Percentiles rank a stretch among this genome's conserved stretches.
phyloP scores from a whole-genome alignment of 1,139 yeast genomes.

The Magnusiomyces tetraspermus region DNA sequence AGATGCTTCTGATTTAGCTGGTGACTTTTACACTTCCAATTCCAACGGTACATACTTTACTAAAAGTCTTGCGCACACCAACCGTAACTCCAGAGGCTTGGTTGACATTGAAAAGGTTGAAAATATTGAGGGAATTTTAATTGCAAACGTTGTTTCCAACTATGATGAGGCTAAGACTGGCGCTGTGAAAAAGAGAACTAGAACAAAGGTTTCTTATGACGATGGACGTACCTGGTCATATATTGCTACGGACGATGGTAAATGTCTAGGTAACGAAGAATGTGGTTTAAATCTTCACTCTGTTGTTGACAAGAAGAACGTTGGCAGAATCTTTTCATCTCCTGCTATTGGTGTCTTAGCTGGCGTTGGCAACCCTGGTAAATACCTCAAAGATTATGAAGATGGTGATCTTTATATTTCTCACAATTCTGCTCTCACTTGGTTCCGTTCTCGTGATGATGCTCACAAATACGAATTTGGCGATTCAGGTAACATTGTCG shows the following conservation, averaged over 20 bases:
- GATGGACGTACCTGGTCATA: slow-evolving; percentile 58
- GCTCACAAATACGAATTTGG: slow-evolving; percentile 60
- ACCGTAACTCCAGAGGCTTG: slow-evolving; percentile 35
- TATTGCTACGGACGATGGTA: slow-evolving; percentile 40
- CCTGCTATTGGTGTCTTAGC: slow-evolving; percentile 67
- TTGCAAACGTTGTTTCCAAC: slow-evolving; percentile 38
- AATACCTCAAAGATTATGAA: slow-evolving; percentile 21
- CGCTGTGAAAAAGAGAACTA: slow-evolving; percentile 31
- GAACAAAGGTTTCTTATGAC: slow-evolving; percentile 47
- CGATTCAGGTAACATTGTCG: slow-evolving; percentile 68
- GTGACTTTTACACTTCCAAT: slow-evolving; percentile 50
- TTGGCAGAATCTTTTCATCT: slow-evolving; percentile 48
- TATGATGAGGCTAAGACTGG: slow-evolving; percentile 22
- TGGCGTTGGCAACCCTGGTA: slow-evolving; percentile 36
- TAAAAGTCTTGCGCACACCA: slow-evolving; percentile 39
- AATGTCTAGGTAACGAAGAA: slow-evolving; percentile 32
- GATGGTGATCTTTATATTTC: slow-evolving; percentile 46
- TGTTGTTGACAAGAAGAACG: slow-evolving; percentile 44
- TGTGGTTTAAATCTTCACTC: slow-evolving; percentile 53
- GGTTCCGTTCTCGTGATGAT: slow-evolving; percentile 50
- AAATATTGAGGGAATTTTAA: slow-evolving; percentile 63
- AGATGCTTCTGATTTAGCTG: slow-evolving; percentile 21
- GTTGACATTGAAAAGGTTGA: slow-evolving; percentile 44
- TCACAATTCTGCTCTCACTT: slow-evolving; percentile 67
- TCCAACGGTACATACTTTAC: slow-evolving; percentile 52